Conservation (phyloP, 305 asterid genomes). For the Salvia sclarea region DNA sequence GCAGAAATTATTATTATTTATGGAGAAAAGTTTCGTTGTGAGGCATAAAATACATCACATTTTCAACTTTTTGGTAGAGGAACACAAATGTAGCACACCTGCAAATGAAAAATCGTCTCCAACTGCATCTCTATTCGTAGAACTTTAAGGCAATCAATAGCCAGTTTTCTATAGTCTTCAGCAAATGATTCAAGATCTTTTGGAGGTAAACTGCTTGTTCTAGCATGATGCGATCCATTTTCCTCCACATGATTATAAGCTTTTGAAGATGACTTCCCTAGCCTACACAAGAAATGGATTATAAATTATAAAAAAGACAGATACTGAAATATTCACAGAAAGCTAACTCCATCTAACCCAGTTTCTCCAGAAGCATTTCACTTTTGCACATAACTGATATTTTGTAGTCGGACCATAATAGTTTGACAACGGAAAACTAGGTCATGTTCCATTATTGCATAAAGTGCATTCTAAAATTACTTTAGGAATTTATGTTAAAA, state of each 20-base stretch:
- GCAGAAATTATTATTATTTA: conserved; percentile 34
- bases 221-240: conserved; percentile 57
- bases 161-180: conserved; percentile 90
- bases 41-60: conserved; percentile 20
- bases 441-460: conserved; percentile 9
- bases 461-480: conserved; percentile 5
- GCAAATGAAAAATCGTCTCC: conserved; percentile 95
- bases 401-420: conserved; percentile 13
- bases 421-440: conserved; percentile 22
- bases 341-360: conserved; percentile 24
- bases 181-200: conserved; percentile 89
- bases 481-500: conserved; percentile 8
- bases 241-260: conserved; percentile 63
- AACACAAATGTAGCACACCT: conserved; percentile 52
- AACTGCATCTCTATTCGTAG: conserved; percentile 94
- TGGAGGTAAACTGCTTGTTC: conserved; percentile 62
- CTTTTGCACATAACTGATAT: background rate
- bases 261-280: conserved; percentile 67
- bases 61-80: conserved; percentile 9
- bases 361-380: conserved; percentile 18
- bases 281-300: conserved; percentile 48
- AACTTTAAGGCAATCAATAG: conserved; percentile 97
- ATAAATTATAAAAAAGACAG: conserved; percentile 25
- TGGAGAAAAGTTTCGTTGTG: conserved; percentile 18
- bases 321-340: conserved; percentile 13